Percentiles rank a stretch among this genome's conserved stretches.
Conservation (phyloP, 305 asterid species). For the Fraxinus dipetala region DNA sequence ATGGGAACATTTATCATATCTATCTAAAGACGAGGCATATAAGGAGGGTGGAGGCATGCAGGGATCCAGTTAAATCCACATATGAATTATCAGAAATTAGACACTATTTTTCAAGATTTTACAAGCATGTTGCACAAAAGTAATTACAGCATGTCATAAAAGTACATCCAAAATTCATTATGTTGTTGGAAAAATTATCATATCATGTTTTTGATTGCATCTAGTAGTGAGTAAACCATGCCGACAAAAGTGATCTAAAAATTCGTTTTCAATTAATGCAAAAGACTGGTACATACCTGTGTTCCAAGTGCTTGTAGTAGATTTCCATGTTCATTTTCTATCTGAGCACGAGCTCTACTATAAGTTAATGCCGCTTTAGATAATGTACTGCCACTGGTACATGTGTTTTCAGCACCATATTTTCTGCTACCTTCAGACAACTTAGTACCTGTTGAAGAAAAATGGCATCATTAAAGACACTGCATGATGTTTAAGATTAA, state of each 20-base stretch:
- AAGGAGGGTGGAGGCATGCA: neutral
- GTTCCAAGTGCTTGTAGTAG: slow-evolving; percentile 49
- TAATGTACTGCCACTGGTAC: slow-evolving; percentile 46
- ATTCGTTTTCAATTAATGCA: neutral
- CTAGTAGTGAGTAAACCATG: neutral
- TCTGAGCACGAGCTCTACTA: slow-evolving; percentile 46
- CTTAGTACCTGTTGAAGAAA: slow-evolving; percentile 42
- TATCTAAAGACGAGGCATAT: neutral
- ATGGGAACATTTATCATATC: neutral
- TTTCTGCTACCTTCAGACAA: slow-evolving; percentile 54
- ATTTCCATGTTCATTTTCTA: slow-evolving; percentile 48
- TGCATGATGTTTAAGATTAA: neutral
- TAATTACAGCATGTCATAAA: neutral
- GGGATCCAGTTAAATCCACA: neutral
- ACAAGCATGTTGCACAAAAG: neutral
- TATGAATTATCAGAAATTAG: neutral
- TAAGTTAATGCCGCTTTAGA: slow-evolving; percentile 45
- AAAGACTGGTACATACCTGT: slow-evolving; percentile 38
- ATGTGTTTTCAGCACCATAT: slow-evolving; percentile 51
- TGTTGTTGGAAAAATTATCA: neutral
- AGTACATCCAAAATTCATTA: neutral
- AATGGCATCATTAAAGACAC: neutral
- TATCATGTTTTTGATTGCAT: neutral
- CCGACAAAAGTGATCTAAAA: neutral
- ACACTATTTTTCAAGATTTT: neutral